phyloP scores from a whole-genome alignment of 2,329 filamentous ascomycete species.

The Thermomyces lanuginosus region DNA sequence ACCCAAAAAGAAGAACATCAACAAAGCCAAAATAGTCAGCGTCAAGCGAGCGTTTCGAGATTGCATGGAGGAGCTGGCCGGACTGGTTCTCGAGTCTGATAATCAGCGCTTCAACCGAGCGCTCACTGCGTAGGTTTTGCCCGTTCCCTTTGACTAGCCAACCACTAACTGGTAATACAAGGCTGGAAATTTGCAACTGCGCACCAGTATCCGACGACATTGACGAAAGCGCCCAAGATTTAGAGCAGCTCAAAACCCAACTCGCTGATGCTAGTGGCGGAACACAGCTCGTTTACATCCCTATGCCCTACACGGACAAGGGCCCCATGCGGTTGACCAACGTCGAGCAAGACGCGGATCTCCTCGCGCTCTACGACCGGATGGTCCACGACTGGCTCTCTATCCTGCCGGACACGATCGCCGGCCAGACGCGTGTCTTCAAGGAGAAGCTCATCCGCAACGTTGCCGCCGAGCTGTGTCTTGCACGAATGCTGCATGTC shows the following conservation, averaged over 20 bases:
- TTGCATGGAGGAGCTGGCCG: conserved; percentile 11
- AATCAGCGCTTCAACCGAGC: conserved; percentile 7
- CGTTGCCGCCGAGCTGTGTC: conserved; percentile 20
- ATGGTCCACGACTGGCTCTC: conserved; percentile 23
- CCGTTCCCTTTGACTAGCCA: not conserved
- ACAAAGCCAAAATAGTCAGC: too few relatives aligned
- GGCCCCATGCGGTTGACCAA: too few relatives aligned
- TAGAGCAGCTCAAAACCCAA: conserved; percentile 14
- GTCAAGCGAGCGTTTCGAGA: conserved; percentile 12
- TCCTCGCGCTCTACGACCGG: conserved; percentile 19
- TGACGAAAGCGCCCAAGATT: conserved; percentile 17
- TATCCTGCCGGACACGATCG: conserved; percentile 16
- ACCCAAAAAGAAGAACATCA: too few relatives aligned
- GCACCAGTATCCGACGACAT: conserved; percentile 19
- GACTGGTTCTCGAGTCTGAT: conserved; percentile 3
- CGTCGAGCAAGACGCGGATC: too few relatives aligned
- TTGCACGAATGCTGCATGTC: conserved; percentile 16
- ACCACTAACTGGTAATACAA: conserved; percentile 8
- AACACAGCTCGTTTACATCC: too few relatives aligned
- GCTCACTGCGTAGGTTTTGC: conserved; percentile 12
- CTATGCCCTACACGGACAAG: too few relatives aligned
- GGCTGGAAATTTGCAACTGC: conserved; percentile 17
- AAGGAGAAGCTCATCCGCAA: conserved; percentile 24
- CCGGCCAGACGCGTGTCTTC: conserved; percentile 19
- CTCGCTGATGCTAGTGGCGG: conserved; percentile 3